Conservation (phyloP, 1,284 basidiomycete species). For the Chalciporus sp. region DNA sequence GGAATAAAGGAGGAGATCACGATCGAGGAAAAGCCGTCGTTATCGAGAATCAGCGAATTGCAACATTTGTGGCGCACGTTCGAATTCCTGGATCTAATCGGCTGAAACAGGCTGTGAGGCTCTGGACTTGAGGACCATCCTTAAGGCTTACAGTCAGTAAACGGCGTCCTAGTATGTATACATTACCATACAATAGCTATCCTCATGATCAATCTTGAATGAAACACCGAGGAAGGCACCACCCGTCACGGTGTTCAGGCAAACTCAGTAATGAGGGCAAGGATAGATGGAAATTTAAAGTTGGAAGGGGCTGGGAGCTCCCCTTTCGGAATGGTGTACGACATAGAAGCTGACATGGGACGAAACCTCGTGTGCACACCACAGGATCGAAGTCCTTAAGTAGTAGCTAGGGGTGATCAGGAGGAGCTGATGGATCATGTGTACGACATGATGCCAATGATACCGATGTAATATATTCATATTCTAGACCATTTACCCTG, state of each 20-base stretch:
- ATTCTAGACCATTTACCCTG: no score
- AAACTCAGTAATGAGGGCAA: neutral
- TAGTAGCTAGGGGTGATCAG: neutral
- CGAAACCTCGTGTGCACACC: neutral
- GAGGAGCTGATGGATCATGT: neutral
- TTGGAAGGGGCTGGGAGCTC: neutral
- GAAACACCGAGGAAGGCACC: neutral
- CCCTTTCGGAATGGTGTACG: neutral
- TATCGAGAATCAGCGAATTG: neutral
- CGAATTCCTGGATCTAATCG: neutral
- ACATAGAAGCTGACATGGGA: neutral
- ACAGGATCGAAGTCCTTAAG: neutral
- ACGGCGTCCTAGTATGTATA: neutral
- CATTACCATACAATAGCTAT: no score
- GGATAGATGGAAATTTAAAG: neutral
- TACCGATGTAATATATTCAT: neutral
- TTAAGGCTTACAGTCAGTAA: neutral
- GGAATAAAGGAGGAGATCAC: neutral
- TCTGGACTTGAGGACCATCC: neutral
- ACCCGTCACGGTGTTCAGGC: neutral
- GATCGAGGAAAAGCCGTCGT: neutral
- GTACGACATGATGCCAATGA: neutral
- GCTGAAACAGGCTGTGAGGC: neutral
- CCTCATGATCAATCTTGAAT: no score
- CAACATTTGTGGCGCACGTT: neutral